phyloP scores from a whole-genome alignment of 176 grass and related monocot species.

The Elymus sibiricus region DNA sequence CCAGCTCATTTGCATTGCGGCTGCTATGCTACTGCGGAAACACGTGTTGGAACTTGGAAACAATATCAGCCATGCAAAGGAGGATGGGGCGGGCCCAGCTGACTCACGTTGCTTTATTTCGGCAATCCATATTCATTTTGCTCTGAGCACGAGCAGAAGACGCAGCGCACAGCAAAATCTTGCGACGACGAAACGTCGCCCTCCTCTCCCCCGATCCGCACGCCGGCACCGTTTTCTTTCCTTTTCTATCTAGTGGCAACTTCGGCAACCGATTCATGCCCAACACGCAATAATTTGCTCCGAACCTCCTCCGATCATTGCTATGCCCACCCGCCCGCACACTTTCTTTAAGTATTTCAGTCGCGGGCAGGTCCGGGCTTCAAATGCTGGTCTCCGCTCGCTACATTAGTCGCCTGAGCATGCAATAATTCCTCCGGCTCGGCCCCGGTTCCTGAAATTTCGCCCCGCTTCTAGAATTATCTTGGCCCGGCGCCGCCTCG shows the following conservation, averaged over 20 bases:
- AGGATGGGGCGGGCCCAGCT: not conserved
- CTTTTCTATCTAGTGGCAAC: not conserved
- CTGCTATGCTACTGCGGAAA: too few relatives aligned
- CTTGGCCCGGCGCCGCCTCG: not conserved
- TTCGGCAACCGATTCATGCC: not conserved
- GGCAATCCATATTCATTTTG: not conserved
- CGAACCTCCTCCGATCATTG: conserved; percentile 14
- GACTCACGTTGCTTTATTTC: not conserved
- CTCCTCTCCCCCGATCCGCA: not conserved
- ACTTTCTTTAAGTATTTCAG: conserved; percentile 41
- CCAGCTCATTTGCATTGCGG: too few relatives aligned
- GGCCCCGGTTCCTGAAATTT: conserved; percentile 4
- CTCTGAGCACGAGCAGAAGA: not conserved
- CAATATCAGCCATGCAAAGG: not conserved
- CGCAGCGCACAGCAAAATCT: not conserved
- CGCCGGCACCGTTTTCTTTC: not conserved
- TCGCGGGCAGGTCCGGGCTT: not conserved
- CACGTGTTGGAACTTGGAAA: too few relatives aligned
- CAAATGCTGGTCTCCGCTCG: not conserved
- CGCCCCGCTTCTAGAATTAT: not conserved
- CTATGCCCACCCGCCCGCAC: conserved; percentile 10
- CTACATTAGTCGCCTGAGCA: not conserved
- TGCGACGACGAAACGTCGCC: not conserved
- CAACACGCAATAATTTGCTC: not conserved
- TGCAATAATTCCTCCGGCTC: not conserved